Percentiles rank a stretch among this genome's conserved stretches.
Evolutionary conservation across 345 rosid genomes (phyloP).

Genomic region (Moringa oleifera): DNA sequence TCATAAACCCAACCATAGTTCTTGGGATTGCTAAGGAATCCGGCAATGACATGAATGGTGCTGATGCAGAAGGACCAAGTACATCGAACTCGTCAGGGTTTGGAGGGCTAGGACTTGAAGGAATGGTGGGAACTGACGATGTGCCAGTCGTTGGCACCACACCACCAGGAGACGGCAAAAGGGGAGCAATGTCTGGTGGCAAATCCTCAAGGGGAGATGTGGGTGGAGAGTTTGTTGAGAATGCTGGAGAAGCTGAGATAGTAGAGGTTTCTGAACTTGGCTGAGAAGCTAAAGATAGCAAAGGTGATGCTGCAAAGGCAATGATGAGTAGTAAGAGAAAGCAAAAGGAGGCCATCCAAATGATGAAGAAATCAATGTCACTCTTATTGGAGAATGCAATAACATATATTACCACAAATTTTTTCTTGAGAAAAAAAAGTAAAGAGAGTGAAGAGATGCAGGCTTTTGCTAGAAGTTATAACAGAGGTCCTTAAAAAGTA

Average conservation of each 20-base stretch:
- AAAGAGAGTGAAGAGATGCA: constrained; percentile 7
- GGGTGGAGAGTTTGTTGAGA: constrained; percentile 36
- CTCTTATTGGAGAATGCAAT: constrained; percentile 28
- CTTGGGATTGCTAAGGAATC: constrained; percentile 33
- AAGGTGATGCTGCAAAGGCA: constrained; percentile 29
- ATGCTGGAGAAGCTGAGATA: constrained; percentile 33
- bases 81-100: constrained; percentile 49
- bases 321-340: constrained; percentile 25
- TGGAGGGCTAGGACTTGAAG: constrained; percentile 79
- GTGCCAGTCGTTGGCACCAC: constrained; percentile 36
- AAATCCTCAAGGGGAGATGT: constrained; percentile 40
- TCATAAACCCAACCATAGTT: constrained; percentile 2
- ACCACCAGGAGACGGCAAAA: constrained; percentile 67
- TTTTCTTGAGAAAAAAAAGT: constrained; percentile 22
- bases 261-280: constrained; percentile 16
- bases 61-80: constrained; percentile 32
- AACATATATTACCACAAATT: not conserved
- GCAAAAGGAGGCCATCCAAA: constrained; percentile 49
- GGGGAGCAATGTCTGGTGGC: constrained; percentile 77
- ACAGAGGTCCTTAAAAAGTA: constrained; percentile 10
- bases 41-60: constrained; percentile 44
- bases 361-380: constrained; percentile 51
- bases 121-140: constrained; percentile 67
- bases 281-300: constrained; percentile 25
- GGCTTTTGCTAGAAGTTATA: constrained; percentile 25